Percentiles rank a stretch among this genome's conserved stretches.
These are phyloP conservation scores for Bolboschoenus planiculmis DNA, from an alignment of 176 grass and related monocot species.

Conservation along the genomic window DNA sequence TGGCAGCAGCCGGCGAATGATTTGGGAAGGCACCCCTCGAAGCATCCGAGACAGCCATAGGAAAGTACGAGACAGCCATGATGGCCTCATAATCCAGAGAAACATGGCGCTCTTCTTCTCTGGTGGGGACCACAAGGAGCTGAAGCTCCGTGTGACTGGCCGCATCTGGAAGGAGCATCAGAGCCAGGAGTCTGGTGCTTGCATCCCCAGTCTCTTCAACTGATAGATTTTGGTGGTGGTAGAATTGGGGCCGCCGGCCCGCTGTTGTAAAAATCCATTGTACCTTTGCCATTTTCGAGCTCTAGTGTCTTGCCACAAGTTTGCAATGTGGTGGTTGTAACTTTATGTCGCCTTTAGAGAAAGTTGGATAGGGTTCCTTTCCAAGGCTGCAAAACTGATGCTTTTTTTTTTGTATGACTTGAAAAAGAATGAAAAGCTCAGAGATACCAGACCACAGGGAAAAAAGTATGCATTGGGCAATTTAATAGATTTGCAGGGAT, in stretches of 20 bases:
- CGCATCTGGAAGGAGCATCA: slow-evolving; percentile 89
- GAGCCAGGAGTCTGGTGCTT: slow-evolving; percentile 55
- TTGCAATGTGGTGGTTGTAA: background rate
- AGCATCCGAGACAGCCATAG: slow-evolving; percentile 80
- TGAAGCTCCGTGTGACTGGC: slow-evolving; percentile 82
- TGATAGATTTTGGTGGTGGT: slow-evolving; percentile 25
- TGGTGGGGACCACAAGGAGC: slow-evolving; percentile 84
- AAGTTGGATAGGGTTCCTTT: slow-evolving; percentile 5
- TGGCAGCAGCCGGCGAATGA: slow-evolving; percentile 62
- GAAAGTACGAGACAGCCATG: slow-evolving; percentile 86
- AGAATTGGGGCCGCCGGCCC: background rate
- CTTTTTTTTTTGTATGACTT: slow-evolving; percentile 16
- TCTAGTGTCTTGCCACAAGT: background rate
- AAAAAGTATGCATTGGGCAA: background rate
- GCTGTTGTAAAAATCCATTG: slow-evolving; percentile 4
- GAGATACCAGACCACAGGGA: slow-evolving; percentile 1
- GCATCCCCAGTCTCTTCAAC: slow-evolving; percentile 71
- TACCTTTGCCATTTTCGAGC: background rate
- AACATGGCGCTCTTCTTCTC: slow-evolving; percentile 96
- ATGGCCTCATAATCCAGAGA: slow-evolving; percentile 84
- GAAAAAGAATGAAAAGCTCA: slow-evolving; percentile 8
- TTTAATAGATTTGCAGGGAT: background rate
- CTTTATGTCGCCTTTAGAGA: background rate
- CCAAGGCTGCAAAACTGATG: background rate
- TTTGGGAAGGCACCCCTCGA: slow-evolving; percentile 84